Evolutionary conservation across 768 basidiomycete genomes (phyloP), one percentile per base, ranked within the genome.

Genomic region (Rhodotorula kratochvilovae): DNA sequence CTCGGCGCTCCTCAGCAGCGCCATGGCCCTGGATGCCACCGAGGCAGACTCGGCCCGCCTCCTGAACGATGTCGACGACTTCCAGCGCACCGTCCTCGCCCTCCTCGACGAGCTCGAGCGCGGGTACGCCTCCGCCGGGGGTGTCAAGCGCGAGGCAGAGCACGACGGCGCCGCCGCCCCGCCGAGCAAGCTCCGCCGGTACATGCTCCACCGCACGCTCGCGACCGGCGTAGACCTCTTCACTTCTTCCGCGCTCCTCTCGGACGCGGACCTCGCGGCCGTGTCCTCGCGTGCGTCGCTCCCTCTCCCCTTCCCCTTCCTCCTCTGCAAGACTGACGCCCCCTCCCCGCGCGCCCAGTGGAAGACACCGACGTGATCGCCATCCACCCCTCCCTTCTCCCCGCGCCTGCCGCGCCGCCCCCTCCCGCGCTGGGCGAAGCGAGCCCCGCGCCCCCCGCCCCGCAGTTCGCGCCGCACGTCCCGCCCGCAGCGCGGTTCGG

Each of bases 171-270:
- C 15, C n/a, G 23, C 23, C 0, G 33, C 5, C 5, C 56, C 48
- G 21, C 27, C 57, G 42, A 63, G 13, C 12, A 63, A 31, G 55
- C 16, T 33, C 11, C 46, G 58, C 6, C 62, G 62, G 39, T 71
- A 71, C 42, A 66, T 71, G 65, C 63, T 71, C 31, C 70, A 71
- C 53, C 53, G 70, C n/a, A 50, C 61, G 5, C 65, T 66, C 17
- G 43, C 61, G 31, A 66, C 55, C 23, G 70, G 65, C 15, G 61
- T 51, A 23, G 70, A 71, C 56, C 50, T 71, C 25, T 71, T 71
- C 43, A 71, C 70, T n/a, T 62, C 60, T 27, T 65, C 70, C 1
- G 65, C 70, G 5, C 46, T 71, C 45, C 42, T 71, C 2, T 51
- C 45, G 10, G 70, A 66, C 21, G 23, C 39, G 4, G 70, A 71